Evolutionary conservation across 2,329 filamentous ascomycete genomes (phyloP), one percentile per base, ranked within the genome.

Genomic region (Colletotrichum falcatum): DNA sequence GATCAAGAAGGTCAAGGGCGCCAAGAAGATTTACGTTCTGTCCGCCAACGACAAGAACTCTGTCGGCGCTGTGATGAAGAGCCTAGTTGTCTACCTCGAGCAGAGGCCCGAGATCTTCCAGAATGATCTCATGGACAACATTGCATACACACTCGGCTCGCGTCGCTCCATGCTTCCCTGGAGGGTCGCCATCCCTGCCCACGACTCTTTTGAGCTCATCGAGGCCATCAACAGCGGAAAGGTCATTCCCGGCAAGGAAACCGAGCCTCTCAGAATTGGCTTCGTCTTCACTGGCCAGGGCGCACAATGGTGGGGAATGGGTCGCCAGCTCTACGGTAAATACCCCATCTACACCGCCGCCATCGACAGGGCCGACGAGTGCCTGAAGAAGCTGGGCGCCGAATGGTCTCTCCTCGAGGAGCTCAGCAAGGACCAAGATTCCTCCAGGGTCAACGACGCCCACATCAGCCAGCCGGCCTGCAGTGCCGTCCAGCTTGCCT

Each of bases 401-500:
- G 74, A 78, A 3, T 84, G 82, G 71, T 79, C 78, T 18, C 75
- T 82, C 1, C 39, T 80, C 26, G 78, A 81, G 48, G 81, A 84
- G 73, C 77, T 85, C 2, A 58, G 76, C 66, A 78, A 75, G 4
- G 73, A 81, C 63, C 78, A 76, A 2, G 73, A 78, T 14, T 74
- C 78, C 1, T 80, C 81, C 0, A 74, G 75, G 23, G 76, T 85
- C 3, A 75, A 80, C 11, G 73, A 79, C 23, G 81, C 84, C 0
- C 76, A 84, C 56, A 80, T 85, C 65, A 82, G 79, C n/a, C 83
- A 85, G 72, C 83, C 84, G 60, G 70, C 77, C 7, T 84, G 80
- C 70, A 85, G 83, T 0, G 83, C 85, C 0, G 73, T 88, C 2
- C 86, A 88, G 74, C 75, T 88, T 3, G 82, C 81, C 1, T 73